phyloP scores from a whole-genome alignment of 78 protist genomes.

The Creolimax fragrantissima region DNA sequence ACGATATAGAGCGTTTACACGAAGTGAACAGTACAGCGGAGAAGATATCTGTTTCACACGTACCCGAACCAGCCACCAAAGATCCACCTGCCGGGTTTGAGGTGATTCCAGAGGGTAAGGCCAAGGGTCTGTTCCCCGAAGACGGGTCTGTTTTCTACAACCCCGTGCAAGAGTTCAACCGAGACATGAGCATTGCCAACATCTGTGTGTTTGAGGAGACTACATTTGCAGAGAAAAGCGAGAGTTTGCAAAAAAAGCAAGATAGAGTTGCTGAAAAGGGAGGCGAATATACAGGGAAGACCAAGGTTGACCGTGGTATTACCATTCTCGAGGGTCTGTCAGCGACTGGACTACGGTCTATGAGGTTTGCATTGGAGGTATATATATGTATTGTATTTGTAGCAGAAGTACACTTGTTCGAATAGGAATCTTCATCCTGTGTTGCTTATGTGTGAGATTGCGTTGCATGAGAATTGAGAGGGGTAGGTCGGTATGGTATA shows the following conservation, averaged over 20 bases:
- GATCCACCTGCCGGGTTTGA: conserved; percentile 1
- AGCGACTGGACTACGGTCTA: conserved; percentile 87
- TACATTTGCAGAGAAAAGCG: conserved; percentile 14
- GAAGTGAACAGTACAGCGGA: no score
- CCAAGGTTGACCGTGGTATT: conserved; percentile 27
- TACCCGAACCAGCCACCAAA: no score
- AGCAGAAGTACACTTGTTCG: background rate
- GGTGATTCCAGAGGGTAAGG: conserved; percentile 43
- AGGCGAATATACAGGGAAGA: background rate
- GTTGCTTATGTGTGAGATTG: background rate
- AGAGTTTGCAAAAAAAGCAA: background rate
- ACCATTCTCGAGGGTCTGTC: conserved; percentile 88
- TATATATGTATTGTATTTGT: conserved; percentile 60
- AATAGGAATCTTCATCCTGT: background rate
- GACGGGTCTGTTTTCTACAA: conserved; percentile 83
- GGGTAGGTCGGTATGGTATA: no score
- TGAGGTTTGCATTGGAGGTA: conserved; percentile 73
- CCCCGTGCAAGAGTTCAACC: conserved; percentile 85
- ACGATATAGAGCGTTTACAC: no score
- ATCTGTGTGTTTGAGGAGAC: conserved; percentile 9
- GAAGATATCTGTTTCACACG: no score
- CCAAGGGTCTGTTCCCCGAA: conserved; percentile 24
- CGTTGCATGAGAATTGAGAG: background rate
- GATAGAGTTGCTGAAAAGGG: background rate
- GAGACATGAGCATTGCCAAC: conserved; percentile 75